Base-by-base conservation (phyloP, 345 rosid species). In the Eucalyptus rudis region DNA sequence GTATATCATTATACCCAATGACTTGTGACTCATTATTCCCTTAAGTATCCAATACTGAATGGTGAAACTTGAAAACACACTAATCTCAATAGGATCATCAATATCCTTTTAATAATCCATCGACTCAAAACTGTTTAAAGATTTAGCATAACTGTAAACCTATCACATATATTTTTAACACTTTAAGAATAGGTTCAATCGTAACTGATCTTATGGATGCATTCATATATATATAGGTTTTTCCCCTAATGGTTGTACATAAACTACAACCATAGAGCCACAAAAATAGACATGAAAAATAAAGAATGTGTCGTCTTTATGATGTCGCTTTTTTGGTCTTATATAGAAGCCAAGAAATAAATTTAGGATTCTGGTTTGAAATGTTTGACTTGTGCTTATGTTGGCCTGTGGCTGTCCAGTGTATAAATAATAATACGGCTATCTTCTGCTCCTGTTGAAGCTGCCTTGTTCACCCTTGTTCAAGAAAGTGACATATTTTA, bases 191-290 rank as follows among this genome's bases (percentile, higher is more conserved):
- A 50, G 17, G 52, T 50, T 50, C 0, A 50, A 1, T 15, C 3
- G 0, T 14, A 49, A 50, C 7, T 15, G 3, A 50, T 50, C 52
- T 50, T 50, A 50, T 50, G 3, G 36, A 33, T 33, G 36, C 36
- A 33, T 33, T 33, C 36, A 33, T 33, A 33, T 33, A 33, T 33
- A 33, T 33, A 33, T 33, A 89, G 99, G 99, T 71, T 97, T 97
- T 87, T 93, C 96, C 33, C 96, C 97, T 24, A 92, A 94, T 81
- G 99, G 97, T 40, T 96, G 99, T 90, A 93, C 91, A 87, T 94
- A 51, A 91, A 43, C 19, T 45, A 33, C 68, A 33, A 5, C 44
- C 36, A 68, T 8, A 4, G 24, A 68, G 80, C 80, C 36, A n/a
- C 76, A n/a, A 64, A 64, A 13, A 64, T 64, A n/a, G 19, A 15